Conservation (phyloP, 2,329 filamentous ascomycete species). For the Pseudogymnoascus sp. region DNA sequence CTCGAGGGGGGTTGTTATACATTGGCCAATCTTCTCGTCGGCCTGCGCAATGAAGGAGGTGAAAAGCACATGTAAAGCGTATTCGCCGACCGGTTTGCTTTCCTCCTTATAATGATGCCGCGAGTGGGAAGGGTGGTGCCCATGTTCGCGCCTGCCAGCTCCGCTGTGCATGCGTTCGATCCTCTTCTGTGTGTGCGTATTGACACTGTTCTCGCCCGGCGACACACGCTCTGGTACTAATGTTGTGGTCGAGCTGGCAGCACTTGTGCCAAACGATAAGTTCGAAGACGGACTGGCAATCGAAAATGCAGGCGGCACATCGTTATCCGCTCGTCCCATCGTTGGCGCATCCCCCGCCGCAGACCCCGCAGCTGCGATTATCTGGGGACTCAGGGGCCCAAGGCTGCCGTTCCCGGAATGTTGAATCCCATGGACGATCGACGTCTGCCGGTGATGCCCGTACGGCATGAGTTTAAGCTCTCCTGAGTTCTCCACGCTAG, state of each 20-base stretch:
- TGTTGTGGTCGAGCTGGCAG: slow-evolving; percentile 26
- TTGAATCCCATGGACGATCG: slow-evolving; percentile 92
- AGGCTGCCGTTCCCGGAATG: slow-evolving; percentile 86
- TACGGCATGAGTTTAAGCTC: slow-evolving; percentile 35
- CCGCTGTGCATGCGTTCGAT: slow-evolving; percentile 55
- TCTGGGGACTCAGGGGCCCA: slow-evolving; percentile 78
- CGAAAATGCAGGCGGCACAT: slow-evolving; percentile 21
- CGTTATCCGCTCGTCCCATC: slow-evolving; percentile 20
- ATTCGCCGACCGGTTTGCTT: slow-evolving; percentile 92
- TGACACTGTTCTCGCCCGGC: slow-evolving; percentile 39
- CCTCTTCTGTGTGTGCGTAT: slow-evolving; percentile 43
- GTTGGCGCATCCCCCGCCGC: slow-evolving; percentile 23
- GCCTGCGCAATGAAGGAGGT: slow-evolving; percentile 94
- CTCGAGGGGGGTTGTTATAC: slow-evolving; percentile 70
- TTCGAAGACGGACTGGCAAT: slow-evolving; percentile 17
- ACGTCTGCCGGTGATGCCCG: slow-evolving; percentile 91
- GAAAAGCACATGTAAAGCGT: slow-evolving; percentile 92
- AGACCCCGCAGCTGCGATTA: slow-evolving; percentile 61
- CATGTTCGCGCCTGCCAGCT: slow-evolving; percentile 65
- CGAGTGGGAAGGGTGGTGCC: slow-evolving; percentile 69
- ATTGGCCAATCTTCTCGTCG: slow-evolving; percentile 91
- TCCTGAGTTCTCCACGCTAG: background rate
- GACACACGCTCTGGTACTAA: slow-evolving; percentile 27
- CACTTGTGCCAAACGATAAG: slow-evolving; percentile 20
- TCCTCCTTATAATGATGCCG: slow-evolving; percentile 58